Evolutionary conservation across 306 rosid species (phyloP).

Genomic region (Cucumis hystrix): DNA sequence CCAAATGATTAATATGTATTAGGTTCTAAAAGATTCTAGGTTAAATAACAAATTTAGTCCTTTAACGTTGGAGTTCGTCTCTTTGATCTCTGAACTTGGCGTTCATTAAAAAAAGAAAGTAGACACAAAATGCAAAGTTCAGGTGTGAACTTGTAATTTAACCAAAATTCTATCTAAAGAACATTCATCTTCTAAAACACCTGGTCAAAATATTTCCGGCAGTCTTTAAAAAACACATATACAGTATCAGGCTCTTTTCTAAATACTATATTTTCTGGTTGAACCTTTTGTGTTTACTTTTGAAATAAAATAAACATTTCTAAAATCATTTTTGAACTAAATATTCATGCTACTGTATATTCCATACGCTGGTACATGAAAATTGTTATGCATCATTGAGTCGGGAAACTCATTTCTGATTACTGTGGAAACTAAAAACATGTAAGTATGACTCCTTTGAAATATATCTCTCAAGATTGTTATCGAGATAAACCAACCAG

Average conservation of each 20-base stretch:
- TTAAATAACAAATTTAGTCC: too few relatives aligned
- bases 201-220: background rate
- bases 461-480: background rate
- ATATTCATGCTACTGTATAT: background rate
- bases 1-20: too few relatives aligned
- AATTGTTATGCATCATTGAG: background rate
- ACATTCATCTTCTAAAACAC: background rate
- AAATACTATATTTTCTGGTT: background rate
- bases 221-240: background rate
- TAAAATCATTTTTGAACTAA: background rate
- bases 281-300: background rate
- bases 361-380: background rate
- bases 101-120: too few relatives aligned
- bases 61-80: too few relatives aligned
- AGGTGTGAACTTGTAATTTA: too few relatives aligned
- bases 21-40: too few relatives aligned
- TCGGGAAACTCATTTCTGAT: background rate
- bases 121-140: too few relatives aligned
- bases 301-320: background rate
- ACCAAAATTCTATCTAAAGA: background rate
- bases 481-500: background rate
- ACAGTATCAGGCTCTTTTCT: background rate
- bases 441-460: background rate
- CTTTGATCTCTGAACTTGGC: too few relatives aligned
- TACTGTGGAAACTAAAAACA: background rate